Evolutionary conservation across 2,329 filamentous ascomycete species (phyloP), one percentile per base, ranked within the genome.

Genomic region (Talaromyces marneffei): DNA sequence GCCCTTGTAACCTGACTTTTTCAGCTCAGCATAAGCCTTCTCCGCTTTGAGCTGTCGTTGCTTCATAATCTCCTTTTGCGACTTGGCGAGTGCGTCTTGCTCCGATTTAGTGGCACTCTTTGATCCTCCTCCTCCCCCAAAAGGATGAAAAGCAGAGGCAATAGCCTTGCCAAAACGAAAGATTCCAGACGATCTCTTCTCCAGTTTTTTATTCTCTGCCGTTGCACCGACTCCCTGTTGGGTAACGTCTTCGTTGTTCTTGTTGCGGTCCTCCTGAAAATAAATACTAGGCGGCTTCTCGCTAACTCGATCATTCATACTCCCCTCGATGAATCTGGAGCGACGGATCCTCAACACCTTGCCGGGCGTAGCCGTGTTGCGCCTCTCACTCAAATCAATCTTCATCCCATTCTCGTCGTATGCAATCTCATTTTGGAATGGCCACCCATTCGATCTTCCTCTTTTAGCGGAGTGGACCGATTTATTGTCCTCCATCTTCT

Each of bases 291-390:
- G 90, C 29, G 91, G 91, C 62, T 81, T 83, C 62, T 85, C 82
- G 69, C 89, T 92, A 33, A 84, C 80, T 65, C 89, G 86, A 74
- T 95, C 90, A 70, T 87, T 91, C 90, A 96, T 93, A 69, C 88
- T 93, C 42, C 89, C 92, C 76, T 96, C 92, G 39, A 83, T 74
- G 66, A 88, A 88, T 59, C 77, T 87, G 69, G 83, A 95, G 80
- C 76, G 85, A 72, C 78, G 85, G 79, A 66, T 75, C 63, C 77
- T 71, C 27, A 63, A 59, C 20, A 56, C 44, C 23, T 39, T 39
- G 16, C 46, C 46, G 31, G 9, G 33, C n/a, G 63, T 68, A 18
- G 61, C 33, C n/a, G 54, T 57, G 12, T 40, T 7, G 16, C 55
- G 40, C 3, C 52, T 29, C 9, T 4, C 31, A 20, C 25, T 59